Evolutionary conservation across 2,329 filamentous ascomycete species (phyloP), one percentile per base, ranked within the genome.

Genomic region (Alternaria brassicae): DNA sequence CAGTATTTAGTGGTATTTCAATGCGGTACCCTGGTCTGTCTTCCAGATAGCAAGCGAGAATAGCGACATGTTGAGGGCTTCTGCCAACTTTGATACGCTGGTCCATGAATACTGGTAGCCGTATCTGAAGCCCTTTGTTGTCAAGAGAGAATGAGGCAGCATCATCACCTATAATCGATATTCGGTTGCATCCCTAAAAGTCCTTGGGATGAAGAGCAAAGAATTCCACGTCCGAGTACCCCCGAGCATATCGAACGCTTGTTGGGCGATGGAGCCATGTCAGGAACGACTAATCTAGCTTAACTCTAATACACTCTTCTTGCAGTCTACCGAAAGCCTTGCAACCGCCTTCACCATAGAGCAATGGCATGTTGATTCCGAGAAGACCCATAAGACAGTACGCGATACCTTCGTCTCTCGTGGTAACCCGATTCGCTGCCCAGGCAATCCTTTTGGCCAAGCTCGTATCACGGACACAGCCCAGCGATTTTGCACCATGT

Each of bases 111-210:
- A 47, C 3, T 6, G 28, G 28, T 15, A 47, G 28, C 7, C 17
- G 4, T 1, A 34, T 47, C 9, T 47, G 44, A 0, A 23, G 19
- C 19, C 28, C 44, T 47, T 21, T 34, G 8, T 47, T 47, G 28
- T 10, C 23, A 2, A 47, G 6, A 2, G 44, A 6, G 19, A 34
- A 34, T 30, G 17, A 4, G 23, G 8, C 4, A 34, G 4, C 28
- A 6, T 23, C 19, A 2, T n/a, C 44, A 12, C 4, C 4, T 0
- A 13, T 27, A 12, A 48, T 2, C 2, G 28, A n/a, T 48, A 48
- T 23, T 3, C 0, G 0, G 4, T 7, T 12, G 4, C 28, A 48
- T 10, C 2, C 0, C 10, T 6, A 0, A 1, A 32, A 34, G 19
- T 48, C 13, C 1, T 7, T 17, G 0, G 30, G 44, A 34, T 12